phyloP scores from a whole-genome alignment of 1,284 basidiomycete species.

The Ustilago cynodontis region DNA sequence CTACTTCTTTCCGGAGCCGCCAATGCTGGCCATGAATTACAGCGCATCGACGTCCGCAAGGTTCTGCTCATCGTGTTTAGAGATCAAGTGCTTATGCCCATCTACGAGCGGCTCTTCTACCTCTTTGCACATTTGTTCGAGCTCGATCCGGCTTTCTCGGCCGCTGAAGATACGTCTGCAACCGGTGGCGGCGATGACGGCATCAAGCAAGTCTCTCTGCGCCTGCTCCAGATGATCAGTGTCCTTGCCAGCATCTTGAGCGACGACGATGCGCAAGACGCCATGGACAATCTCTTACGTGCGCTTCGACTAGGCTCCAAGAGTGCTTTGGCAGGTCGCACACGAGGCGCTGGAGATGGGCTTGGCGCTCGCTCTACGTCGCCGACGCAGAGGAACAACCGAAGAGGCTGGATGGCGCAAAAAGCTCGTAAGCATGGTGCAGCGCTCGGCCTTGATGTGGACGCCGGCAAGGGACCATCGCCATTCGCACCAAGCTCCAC shows the following conservation, averaged over 20 bases:
- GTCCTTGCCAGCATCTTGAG: constrained; percentile 66
- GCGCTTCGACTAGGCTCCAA: constrained; percentile 54
- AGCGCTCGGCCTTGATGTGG: constrained; percentile 5
- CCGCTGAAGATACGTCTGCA: constrained; percentile 12
- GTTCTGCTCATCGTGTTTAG: constrained; percentile 84
- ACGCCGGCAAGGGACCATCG: not conserved
- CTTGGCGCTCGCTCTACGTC: constrained; percentile 24
- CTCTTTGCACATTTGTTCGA: constrained; percentile 51
- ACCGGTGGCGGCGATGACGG: constrained; percentile 33
- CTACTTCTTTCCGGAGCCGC: constrained; percentile 21
- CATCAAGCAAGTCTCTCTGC: constrained; percentile 47
- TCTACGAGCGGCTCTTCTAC: constrained; percentile 57
- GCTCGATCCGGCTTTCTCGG: constrained; percentile 42
- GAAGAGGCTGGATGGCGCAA: constrained; percentile 59
- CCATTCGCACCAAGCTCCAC: not conserved
- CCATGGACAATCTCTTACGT: constrained; percentile 64
- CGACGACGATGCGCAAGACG: constrained; percentile 68
- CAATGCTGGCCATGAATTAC: constrained; percentile 10
- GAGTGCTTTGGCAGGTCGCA: constrained; percentile 45
- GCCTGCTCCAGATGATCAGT: constrained; percentile 65
- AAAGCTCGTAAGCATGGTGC: constrained; percentile 58
- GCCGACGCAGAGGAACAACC: constrained; percentile 40
- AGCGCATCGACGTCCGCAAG: constrained; percentile 80
- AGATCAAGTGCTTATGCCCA: constrained; percentile 73
- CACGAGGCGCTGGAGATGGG: constrained; percentile 21